Conservation (phyloP, 345 rosid species). For the Brassica incana region DNA sequence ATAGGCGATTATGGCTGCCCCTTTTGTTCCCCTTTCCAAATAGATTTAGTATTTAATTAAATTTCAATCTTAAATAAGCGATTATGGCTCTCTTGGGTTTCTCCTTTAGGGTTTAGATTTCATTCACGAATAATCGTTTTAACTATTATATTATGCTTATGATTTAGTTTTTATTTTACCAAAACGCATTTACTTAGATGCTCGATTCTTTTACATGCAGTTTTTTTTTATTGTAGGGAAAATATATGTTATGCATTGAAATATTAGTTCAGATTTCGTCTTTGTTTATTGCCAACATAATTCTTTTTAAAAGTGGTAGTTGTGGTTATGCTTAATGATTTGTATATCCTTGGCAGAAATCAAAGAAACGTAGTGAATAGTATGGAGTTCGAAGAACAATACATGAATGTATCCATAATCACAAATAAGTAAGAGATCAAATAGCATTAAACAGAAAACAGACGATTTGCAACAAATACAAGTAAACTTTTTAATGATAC, state of each 20-base stretch:
- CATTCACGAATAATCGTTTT: no score
- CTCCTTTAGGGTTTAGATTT: no score
- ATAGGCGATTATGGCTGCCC: no score
- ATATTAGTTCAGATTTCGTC: not conserved
- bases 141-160: no score
- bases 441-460: not conserved
- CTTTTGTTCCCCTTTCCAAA: no score
- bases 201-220: not conserved
- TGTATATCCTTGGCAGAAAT: not conserved
- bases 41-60: no score
- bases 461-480: slow-evolving; percentile 16
- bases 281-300: not conserved
- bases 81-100: no score
- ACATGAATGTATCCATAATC: slow-evolving; percentile 29
- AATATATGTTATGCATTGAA: not conserved
- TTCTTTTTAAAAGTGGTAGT: not conserved
- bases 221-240: not conserved
- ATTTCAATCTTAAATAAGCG: no score
- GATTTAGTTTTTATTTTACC: not conserved
- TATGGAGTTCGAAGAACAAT: slow-evolving; percentile 1
- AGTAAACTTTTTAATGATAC: not conserved
- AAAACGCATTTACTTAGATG: not conserved
- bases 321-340: not conserved
- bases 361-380: not conserved
- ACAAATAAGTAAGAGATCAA: slow-evolving; percentile 11